Evolutionary conservation across 2,329 filamentous ascomycete genomes (phyloP), one percentile per base, ranked within the genome.

Genomic region (Cyphellophora attinorum): DNA sequence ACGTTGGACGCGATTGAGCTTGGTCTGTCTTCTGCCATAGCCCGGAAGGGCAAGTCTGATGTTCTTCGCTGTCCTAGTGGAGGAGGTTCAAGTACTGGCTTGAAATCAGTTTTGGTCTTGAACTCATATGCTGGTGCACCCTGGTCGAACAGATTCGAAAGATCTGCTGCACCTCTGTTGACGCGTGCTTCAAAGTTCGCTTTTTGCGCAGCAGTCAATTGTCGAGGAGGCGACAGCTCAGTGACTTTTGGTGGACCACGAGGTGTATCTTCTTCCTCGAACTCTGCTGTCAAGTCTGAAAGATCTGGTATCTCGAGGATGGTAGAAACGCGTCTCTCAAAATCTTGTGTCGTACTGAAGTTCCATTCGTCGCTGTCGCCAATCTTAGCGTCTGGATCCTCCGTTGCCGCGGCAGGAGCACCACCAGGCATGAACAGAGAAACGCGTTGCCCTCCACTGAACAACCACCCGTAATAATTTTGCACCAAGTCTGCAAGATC

Each of bases 341-440:
- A 78, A 11, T 71, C 68, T 42, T 73, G 71, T 2, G 73, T 76
- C 4, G 72, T 76, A 46, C 73, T 78, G 50, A 79, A 79, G 38
- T 75, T 77, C 75, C 75, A 79, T 41, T 75, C 72, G 27, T 73
- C 68, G 3, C 65, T 60, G 1, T 61, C 51, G 5, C 58, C 50
- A 3, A 66, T 59, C 16, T 62, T 57, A 10, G 50, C 47, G 21
- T 60, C 62, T 17, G 67, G 64, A 15, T 40, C 34, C 11, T 44
- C 34, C 18, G 67, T 55, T 39, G 72, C 65, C 19, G 74, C 73
- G 10, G 67, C 68, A 11, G 64, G 66, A 11, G 74, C 74, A 41
- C 74, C 74, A 35, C 67, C 69, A 15, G 69, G 66, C 41, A 74
- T 68, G 53, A 77, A 79, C 1, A 80, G 57, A 5, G 76, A 80